phyloP scores from a whole-genome alignment of 2,329 filamentous ascomycete species.

The Monascus ruber region DNA sequence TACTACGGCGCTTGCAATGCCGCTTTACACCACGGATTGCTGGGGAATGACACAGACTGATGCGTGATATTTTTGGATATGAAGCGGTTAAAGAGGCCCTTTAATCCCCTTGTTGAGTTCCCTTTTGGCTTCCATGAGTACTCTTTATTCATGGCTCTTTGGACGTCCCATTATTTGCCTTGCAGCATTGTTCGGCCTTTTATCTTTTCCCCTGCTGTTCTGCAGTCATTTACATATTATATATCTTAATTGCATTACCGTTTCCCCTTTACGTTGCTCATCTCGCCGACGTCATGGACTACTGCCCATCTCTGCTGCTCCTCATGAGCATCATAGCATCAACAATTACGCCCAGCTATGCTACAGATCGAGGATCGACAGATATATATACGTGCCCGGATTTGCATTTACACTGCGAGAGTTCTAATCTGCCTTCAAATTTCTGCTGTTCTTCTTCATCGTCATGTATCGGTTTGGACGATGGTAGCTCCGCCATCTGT shows the following conservation, averaged over 20 bases:
- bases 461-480: slow-evolving; percentile 32
- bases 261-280: neutral
- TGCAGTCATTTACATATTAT: no score
- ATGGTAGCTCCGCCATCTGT: slow-evolving; percentile 33
- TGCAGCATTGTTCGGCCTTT: neutral
- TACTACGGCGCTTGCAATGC: no score
- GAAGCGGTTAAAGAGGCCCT: no score
- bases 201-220: neutral
- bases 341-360: slow-evolving; percentile 11
- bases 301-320: slow-evolving; percentile 9
- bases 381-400: slow-evolving; percentile 18
- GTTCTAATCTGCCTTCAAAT: slow-evolving; percentile 24
- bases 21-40: no score
- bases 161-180: neutral
- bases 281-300: neutral
- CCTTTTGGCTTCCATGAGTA: neutral
- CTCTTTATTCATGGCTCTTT: neutral
- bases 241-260: neutral
- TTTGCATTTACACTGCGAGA: slow-evolving; percentile 25
- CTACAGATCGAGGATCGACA: slow-evolving; percentile 4
- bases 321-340: slow-evolving; percentile 12
- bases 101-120: no score
- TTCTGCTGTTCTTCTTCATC: slow-evolving; percentile 34
- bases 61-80: no score
- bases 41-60: no score